phyloP scores from a whole-genome alignment of 2,329 filamentous ascomycete species.

The Venturiaceae sp. region DNA sequence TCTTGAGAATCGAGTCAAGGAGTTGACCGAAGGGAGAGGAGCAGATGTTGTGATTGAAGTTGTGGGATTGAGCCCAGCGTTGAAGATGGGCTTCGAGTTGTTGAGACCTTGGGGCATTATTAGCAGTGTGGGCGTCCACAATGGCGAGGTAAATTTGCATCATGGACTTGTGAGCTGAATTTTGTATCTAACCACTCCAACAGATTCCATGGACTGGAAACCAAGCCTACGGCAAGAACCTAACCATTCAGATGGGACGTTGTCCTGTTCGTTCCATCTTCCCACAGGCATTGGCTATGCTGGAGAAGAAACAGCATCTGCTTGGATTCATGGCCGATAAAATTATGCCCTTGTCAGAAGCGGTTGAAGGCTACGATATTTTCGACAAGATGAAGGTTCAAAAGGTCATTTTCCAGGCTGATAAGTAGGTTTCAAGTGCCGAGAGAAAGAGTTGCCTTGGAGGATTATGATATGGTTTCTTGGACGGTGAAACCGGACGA shows the following conservation, averaged over 20 bases:
- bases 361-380: slow-evolving; percentile 41
- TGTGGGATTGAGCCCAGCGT: slow-evolving; percentile 37
- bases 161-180: background rate
- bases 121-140: slow-evolving; percentile 38
- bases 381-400: slow-evolving; percentile 45
- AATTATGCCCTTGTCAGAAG: slow-evolving; percentile 40
- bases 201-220: slow-evolving; percentile 37
- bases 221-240: slow-evolving; percentile 40
- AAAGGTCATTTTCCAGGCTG: slow-evolving; percentile 40
- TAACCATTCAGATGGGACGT: slow-evolving; percentile 38
- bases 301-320: slow-evolving; percentile 39
- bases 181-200: background rate
- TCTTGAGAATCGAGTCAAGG: slow-evolving; percentile 51
- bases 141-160: slow-evolving; percentile 22
- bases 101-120: slow-evolving; percentile 40
- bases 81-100: slow-evolving; percentile 38
- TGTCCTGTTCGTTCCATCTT: slow-evolving; percentile 42
- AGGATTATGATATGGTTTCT: no score
- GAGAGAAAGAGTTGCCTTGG: no score
- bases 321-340: slow-evolving; percentile 44
- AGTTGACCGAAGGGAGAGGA: slow-evolving; percentile 68
- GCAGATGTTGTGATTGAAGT: slow-evolving; percentile 69
- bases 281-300: slow-evolving; percentile 32
- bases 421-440: background rate
- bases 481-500: no score